Base-by-base conservation (phyloP, 352 stramenopile genomes). In the Blastocystis sp. region DNA sequence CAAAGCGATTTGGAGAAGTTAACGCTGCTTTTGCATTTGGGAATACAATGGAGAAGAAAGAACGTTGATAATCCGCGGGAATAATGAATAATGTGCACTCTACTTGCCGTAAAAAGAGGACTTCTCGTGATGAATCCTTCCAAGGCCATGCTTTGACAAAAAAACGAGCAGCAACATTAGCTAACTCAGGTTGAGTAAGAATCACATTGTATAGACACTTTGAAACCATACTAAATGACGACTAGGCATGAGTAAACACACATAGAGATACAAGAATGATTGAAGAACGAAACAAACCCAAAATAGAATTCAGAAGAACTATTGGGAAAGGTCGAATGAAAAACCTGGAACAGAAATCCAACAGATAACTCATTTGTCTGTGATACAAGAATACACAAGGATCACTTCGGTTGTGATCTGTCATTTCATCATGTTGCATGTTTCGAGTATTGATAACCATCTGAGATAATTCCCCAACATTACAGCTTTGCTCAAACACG, bases 11-110 rank as follows among this genome's bases (percentile, higher is more conserved):
- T 35, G 71, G 49, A 21, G 71, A 83, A 37, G 49, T 19, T n/a
- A 65, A 39, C 9, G 71, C 6, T 24, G 32, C 39, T 29, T 29
- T 14, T 6, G 66, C 46, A 21, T 54, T 32, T 37, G 71, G 51
- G 51, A 83, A 83, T 24, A 83, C 32, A 12, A 35, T 19, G 46
- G 51, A 27, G 29, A 83, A 83, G 35, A 83, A 83, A 24, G 19
- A 2, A 27, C 35, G 49, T n/a, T 83, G 71, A 29, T 6, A 29
- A 14, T 83, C 51, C 32, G 61, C n/a, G 3, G 71, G 71, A 52
- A 83, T 66, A 12, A 83, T 59, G n/a, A 83, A 32, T 14, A 83
- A 65, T 3, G 71, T 83, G 71, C 71, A 83, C 29, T 83, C 71
- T 32, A 83, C 52, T 51, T 83, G 71, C 16, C 71, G 71, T 5